These are phyloP conservation scores for Mycena vitilis DNA, from an alignment of 768 basidiomycete species.

Conservation along the genomic window DNA sequence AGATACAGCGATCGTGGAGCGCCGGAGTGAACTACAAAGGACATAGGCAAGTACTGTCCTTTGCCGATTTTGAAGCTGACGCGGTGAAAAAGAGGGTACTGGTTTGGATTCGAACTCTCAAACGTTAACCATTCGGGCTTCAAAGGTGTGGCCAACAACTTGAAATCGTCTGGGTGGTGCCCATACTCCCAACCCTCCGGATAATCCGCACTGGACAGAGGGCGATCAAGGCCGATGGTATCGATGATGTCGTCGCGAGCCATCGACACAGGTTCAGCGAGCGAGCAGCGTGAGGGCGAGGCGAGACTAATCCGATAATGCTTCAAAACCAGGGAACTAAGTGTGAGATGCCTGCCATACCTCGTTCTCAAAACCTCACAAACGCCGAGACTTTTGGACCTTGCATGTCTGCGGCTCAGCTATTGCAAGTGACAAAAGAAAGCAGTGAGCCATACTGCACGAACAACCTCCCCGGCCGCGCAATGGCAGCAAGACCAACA, in stretches of 20 bases:
- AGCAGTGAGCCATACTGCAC: too few species aligned
- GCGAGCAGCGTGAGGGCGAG: too few species aligned
- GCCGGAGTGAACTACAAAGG: neutral
- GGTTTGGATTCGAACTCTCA: neutral
- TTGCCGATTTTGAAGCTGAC: neutral
- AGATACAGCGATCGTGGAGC: neutral
- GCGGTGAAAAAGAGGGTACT: neutral
- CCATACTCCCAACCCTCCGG: neutral
- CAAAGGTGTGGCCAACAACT: neutral
- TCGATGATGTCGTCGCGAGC: neutral
- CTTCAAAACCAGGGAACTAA: too few species aligned
- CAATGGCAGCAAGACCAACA: too few species aligned
- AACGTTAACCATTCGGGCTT: neutral
- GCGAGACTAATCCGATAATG: too few species aligned
- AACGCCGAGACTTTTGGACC: too few species aligned
- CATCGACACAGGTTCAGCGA: neutral
- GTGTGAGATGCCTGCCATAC: too few species aligned
- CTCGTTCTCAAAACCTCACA: too few species aligned
- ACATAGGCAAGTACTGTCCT: neutral
- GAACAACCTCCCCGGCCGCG: too few species aligned
- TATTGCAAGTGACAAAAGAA: too few species aligned
- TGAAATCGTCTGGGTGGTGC: slow-evolving; percentile 4
- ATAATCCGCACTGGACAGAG: neutral
- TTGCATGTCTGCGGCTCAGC: too few species aligned
- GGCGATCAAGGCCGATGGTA: too few species aligned